These are phyloP conservation scores for Tarenaya hassleriana DNA, from an alignment of 345 rosid species.

Conservation along the genomic window DNA sequence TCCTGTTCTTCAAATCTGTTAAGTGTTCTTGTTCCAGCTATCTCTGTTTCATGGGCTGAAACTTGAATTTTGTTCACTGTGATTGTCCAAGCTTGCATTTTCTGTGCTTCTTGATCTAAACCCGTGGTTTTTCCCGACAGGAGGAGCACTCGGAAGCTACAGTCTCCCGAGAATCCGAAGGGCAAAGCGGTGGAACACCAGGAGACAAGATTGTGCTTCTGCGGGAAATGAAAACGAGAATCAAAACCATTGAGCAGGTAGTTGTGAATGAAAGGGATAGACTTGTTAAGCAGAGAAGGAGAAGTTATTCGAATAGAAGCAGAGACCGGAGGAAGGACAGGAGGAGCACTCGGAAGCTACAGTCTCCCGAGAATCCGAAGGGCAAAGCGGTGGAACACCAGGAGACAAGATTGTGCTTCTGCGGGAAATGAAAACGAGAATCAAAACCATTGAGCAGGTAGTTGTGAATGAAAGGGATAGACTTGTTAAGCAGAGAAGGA, in stretches of 20 bases:
- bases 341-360: conserved; percentile 29
- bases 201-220: conserved; percentile 51
- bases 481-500: conserved; percentile 30
- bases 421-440: conserved; percentile 52
- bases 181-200: conserved; percentile 22
- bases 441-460: conserved; percentile 58
- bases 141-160: conserved; percentile 29
- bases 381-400: conserved; percentile 22
- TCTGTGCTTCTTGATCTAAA: conserved; percentile 1
- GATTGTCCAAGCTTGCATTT: not conserved
- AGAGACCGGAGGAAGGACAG: conserved; percentile 28
- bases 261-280: conserved; percentile 46
- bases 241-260: conserved; percentile 58
- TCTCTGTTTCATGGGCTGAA: not conserved
- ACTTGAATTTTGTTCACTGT: conserved; percentile 4
- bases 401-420: conserved; percentile 51
- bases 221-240: conserved; percentile 52
- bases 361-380: conserved; percentile 18
- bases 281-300: conserved; percentile 30
- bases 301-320: conserved; percentile 25
- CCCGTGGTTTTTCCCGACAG: conserved; percentile 15
- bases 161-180: conserved; percentile 18
- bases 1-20: not conserved
- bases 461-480: conserved; percentile 46
- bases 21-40: conserved; percentile 7